Conservation (phyloP, 352 stramenopile genomes). For the Phytophthora tubulina region DNA sequence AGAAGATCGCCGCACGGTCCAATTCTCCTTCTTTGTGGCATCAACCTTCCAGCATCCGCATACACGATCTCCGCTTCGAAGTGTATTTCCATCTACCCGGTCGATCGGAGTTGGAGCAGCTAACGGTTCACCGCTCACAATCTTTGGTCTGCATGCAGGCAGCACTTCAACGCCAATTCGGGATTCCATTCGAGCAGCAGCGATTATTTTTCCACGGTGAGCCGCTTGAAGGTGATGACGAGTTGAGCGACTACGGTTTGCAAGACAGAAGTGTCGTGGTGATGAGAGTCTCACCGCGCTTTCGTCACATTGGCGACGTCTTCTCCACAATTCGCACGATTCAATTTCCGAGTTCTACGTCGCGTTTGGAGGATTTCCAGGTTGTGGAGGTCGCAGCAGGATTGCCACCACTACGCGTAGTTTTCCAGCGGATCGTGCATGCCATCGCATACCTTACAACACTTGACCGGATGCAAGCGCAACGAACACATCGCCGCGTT, state of each 20-base stretch:
- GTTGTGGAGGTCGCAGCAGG: constrained; percentile 69
- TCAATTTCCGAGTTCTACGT: constrained; percentile 40
- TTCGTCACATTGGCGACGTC: constrained; percentile 71
- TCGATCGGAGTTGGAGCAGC: constrained; percentile 41
- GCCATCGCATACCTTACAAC: constrained; percentile 69
- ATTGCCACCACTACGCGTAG: constrained; percentile 59
- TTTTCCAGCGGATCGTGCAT: constrained; percentile 67
- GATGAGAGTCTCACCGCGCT: constrained; percentile 55
- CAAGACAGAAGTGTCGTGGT: constrained; percentile 62
- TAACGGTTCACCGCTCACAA: constrained; percentile 57
- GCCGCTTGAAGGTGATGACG: constrained; percentile 68
- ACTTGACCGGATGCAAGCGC: constrained; percentile 59
- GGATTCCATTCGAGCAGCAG: constrained; percentile 70
- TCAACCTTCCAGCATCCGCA: constrained; percentile 30
- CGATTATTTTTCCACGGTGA: constrained; percentile 65
- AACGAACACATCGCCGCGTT: constrained; percentile 53
- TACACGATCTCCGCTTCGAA: constrained; percentile 54
- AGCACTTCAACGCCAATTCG: constrained; percentile 66
- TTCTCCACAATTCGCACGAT: constrained; percentile 72
- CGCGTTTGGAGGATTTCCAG: constrained; percentile 57
- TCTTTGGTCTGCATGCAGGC: constrained; percentile 66
- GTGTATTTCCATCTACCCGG: constrained; percentile 60
- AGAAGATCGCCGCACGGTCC: constrained; percentile 15
- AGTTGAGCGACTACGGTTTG: constrained; percentile 65
- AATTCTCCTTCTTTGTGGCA: constrained; percentile 16